Conservation (phyloP, 2,329 filamentous ascomycete genomes). For the Plectosphaerella cucumerina region DNA sequence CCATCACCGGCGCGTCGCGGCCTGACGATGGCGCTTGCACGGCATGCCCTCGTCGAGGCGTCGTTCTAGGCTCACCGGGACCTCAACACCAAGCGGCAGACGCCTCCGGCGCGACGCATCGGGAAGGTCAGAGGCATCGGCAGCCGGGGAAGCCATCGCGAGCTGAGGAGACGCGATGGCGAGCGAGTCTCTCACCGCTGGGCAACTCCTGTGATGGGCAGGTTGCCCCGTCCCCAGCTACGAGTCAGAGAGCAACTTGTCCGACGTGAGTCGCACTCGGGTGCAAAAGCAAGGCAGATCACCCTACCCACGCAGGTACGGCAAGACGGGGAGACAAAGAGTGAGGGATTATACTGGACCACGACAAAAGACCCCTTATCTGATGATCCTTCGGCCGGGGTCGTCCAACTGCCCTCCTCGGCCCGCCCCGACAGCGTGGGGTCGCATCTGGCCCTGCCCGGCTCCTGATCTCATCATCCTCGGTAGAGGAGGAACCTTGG, state of each 20-base stretch:
- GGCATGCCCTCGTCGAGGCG: neutral
- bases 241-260: no score
- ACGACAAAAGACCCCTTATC: neutral
- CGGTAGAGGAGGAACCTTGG: no score
- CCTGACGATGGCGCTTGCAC: neutral
- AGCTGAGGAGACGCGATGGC: neutral
- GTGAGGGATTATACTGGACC: no score
- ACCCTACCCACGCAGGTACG: neutral
- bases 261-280: no score
- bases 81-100: neutral
- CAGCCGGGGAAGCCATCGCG: neutral
- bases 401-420: conserved; percentile 2
- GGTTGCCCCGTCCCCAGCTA: no score
- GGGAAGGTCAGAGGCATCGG: neutral
- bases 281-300: neutral
- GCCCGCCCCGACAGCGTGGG: conserved; percentile 3
- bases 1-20: no score
- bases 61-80: neutral
- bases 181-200: neutral
- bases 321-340: neutral
- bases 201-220: no score
- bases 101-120: neutral
- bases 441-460: neutral
- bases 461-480: neutral
- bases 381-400: neutral